Evolutionary conservation across 2,329 filamentous ascomycete genomes (phyloP), one percentile per base, ranked within the genome.

Genomic region (Rhynchosporium secalis): DNA sequence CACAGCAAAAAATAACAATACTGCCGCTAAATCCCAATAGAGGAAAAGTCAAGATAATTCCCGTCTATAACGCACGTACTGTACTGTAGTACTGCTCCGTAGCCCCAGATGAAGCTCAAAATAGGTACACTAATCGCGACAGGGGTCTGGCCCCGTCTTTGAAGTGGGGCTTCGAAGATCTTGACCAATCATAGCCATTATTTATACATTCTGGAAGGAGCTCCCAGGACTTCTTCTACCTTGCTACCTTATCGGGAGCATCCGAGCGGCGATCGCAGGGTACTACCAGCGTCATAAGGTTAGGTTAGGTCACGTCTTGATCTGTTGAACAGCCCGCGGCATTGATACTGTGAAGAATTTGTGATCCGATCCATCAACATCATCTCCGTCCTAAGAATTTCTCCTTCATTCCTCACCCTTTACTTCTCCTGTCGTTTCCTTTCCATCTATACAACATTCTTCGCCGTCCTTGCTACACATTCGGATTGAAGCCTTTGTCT

Each of bases 241-340:
- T 5, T 15, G 45, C 56, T 56, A 61, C 51, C 45, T 51, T 61
- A 48, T 49, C 59, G 51, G 52, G 59, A 49, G 8, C 43, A 10
- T 26, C 40, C 33, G 13, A 10, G 12, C 29, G 46, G 36, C 45
- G 59, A 61, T 61, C 59, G 29, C 40, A 51, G 46, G 56, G 43
- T n/a, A n/a, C 7, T 12, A 40, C 7, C 40, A 43, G 40, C 40
- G 10, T 46, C n/a, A 36, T 36, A 36, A 36, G n/a, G 43, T n/a
- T 26, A 20, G 20, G 20, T 20, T 20, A 20, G 20, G 20, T 4
- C 13, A 6, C 9, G 20, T 8, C 4, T 9, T 46, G n/a, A 6
- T 46, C n/a, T 46, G 43, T n/a, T 20, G 33, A 56, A 48, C 33
- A 62, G 49, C 52, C 55, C 58, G 58, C 59, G 56, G 62, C 55